Conservation (phyloP, 345 rosid genomes). For the Gossypium longicalyx region DNA sequence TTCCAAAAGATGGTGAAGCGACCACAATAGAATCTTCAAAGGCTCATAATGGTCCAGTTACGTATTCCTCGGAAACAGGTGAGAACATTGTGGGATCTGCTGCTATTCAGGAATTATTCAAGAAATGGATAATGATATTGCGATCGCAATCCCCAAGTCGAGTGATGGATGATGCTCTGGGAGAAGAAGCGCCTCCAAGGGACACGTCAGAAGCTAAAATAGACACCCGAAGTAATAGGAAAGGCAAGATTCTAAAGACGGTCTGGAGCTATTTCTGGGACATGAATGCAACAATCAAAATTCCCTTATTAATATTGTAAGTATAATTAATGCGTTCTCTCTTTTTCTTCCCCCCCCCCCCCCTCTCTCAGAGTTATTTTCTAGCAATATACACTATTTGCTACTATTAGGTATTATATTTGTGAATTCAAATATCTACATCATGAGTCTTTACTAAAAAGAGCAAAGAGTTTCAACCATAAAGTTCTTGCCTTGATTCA, state of each 20-base stretch:
- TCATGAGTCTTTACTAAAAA: background rate
- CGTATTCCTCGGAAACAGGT: conserved; percentile 57
- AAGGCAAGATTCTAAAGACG: conserved; percentile 35
- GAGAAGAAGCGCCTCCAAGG: conserved; percentile 40
- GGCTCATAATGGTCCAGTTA: conserved; percentile 51
- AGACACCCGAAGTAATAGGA: conserved; percentile 27
- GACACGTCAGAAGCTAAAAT: conserved; percentile 28
- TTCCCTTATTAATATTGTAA: conserved; percentile 72
- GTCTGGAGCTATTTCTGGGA: conserved; percentile 55
- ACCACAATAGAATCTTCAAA: conserved; percentile 48
- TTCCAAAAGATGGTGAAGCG: conserved; percentile 58
- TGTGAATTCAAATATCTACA: background rate
- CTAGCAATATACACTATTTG: conserved; percentile 4
- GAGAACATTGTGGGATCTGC: conserved; percentile 54
- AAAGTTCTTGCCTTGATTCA: background rate
- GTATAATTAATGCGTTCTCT: conserved; percentile 24
- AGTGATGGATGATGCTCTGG: conserved; percentile 47
- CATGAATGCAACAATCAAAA: conserved; percentile 67
- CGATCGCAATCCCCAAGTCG: conserved; percentile 49
- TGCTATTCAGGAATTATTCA: conserved; percentile 70
- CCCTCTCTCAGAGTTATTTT: background rate
- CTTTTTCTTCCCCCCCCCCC: background rate
- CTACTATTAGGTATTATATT: background rate
- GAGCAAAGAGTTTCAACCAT: background rate
- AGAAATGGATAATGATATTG: conserved; percentile 71